Conservation (phyloP, 2,329 filamentous ascomycete genomes). For the Cadophora luteo-olivacea region DNA sequence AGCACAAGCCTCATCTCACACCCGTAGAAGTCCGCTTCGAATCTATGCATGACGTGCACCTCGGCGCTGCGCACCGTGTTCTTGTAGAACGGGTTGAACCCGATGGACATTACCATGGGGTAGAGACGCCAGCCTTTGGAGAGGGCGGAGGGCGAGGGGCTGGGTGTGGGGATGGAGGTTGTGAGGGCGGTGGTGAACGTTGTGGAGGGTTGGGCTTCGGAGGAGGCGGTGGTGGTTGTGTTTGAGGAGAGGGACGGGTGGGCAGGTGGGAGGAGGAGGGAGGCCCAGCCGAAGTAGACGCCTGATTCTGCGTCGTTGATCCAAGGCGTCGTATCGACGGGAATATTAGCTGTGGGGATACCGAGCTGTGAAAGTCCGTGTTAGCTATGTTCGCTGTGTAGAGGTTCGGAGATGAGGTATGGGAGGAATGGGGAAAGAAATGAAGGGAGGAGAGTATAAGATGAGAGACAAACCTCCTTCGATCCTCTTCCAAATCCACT, state of each 20-base stretch:
- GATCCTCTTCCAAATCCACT: slow-evolving; percentile 93
- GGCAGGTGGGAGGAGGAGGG: slow-evolving; percentile 63
- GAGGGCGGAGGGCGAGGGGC: slow-evolving; percentile 25
- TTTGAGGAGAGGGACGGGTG: slow-evolving; percentile 48
- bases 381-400: background rate
- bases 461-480: slow-evolving; percentile 70
- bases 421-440: background rate
- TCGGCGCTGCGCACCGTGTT: slow-evolving; percentile 87
- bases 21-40: slow-evolving; percentile 84
- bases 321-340: slow-evolving; percentile 71
- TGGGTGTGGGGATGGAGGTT: slow-evolving; percentile 32
- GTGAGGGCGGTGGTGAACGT: slow-evolving; percentile 21
- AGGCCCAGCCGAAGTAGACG: slow-evolving; percentile 93
- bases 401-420: background rate
- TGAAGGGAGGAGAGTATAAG: background rate
- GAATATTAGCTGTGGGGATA: slow-evolving; percentile 94
- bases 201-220: slow-evolving; percentile 27
- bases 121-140: slow-evolving; percentile 57
- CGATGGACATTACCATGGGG: slow-evolving; percentile 92
- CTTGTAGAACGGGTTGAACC: slow-evolving; percentile 97
- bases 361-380: slow-evolving; percentile 69
- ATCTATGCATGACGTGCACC: slow-evolving; percentile 85
- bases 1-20: slow-evolving; percentile 80
- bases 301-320: slow-evolving; percentile 72
- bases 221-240: slow-evolving; percentile 36